Conservation (phyloP, 208 protist genomes). For the Acanthamoeba royreba region DNA sequence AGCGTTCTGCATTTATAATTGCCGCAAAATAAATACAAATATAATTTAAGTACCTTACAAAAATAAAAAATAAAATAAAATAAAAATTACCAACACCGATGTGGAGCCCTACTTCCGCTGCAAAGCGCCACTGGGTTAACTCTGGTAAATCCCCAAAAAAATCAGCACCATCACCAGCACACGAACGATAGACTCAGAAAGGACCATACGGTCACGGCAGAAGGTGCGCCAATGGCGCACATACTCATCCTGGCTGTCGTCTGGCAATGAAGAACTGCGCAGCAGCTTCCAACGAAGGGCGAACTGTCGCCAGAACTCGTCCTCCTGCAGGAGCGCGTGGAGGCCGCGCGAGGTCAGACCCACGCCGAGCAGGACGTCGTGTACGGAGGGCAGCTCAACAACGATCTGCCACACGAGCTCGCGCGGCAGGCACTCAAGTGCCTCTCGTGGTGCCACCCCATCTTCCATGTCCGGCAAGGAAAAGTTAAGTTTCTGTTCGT, state of each 20-base stretch:
- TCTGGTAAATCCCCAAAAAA: not conserved
- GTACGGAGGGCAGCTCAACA: not conserved
- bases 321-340: not conserved
- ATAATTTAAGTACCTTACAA: too few species aligned
- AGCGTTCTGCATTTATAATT: too few species aligned
- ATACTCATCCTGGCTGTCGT: not conserved
- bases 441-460: too few species aligned
- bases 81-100: too few species aligned
- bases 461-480: too few species aligned
- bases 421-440: not conserved
- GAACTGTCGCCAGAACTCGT: not conserved
- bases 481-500: too few species aligned
- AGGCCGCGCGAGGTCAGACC: not conserved
- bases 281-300: not conserved
- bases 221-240: not conserved
- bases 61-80: too few species aligned
- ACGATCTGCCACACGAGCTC: not conserved
- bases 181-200: not conserved
- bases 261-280: too few species aligned
- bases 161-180: not conserved
- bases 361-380: not conserved
- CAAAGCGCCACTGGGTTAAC: not conserved
- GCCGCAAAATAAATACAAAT: too few species aligned
- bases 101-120: too few species aligned
- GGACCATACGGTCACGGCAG: not conserved